phyloP scores from a whole-genome alignment of 2,329 filamentous ascomycete genomes.

The Ophiostoma piceae region DNA sequence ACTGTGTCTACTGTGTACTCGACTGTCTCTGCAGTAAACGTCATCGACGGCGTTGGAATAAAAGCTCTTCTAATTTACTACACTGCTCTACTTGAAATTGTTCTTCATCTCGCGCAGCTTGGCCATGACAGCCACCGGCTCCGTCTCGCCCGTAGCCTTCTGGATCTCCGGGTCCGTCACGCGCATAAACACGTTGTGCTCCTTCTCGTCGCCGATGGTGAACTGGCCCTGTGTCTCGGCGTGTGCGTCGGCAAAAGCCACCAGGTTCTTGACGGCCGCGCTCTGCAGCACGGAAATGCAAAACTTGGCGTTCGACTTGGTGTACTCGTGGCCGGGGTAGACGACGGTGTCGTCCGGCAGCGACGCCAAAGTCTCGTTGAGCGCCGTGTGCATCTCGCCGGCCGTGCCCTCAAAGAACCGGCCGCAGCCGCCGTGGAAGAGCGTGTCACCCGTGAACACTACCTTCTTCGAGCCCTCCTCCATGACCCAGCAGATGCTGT shows the following conservation, averaged over 20 bases:
- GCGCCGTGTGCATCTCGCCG: constrained; percentile 83
- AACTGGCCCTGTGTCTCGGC: constrained; percentile 90
- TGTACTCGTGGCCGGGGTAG: constrained; percentile 93
- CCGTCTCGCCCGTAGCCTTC: constrained; percentile 72
- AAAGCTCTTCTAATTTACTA: background rate
- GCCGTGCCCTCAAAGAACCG: constrained; percentile 92
- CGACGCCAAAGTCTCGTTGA: constrained; percentile 76
- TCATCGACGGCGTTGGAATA: constrained; percentile 17
- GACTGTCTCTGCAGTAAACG: background rate
- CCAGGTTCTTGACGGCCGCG: constrained; percentile 67
- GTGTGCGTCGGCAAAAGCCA: constrained; percentile 71
- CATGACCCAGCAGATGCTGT: constrained; percentile 93
- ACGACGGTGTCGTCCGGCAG: constrained; percentile 89
- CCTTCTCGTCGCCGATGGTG: constrained; percentile 95
- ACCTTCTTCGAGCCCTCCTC: constrained; percentile 70
- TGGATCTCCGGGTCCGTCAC: constrained; percentile 74
- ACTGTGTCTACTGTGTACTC: background rate
- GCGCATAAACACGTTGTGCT: constrained; percentile 96
- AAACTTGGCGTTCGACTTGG: constrained; percentile 93
- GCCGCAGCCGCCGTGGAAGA: constrained; percentile 93
- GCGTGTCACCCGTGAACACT: constrained; percentile 92
- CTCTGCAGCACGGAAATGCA: constrained; percentile 68
- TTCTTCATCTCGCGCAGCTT: constrained; percentile 90
- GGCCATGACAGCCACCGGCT: constrained; percentile 78
- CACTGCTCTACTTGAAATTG: constrained; percentile 33